Evolutionary conservation across 495 filamentous ascomycete species (phyloP), one percentile per base, ranked within the genome.

Genomic region (Oidiodendron maius): DNA sequence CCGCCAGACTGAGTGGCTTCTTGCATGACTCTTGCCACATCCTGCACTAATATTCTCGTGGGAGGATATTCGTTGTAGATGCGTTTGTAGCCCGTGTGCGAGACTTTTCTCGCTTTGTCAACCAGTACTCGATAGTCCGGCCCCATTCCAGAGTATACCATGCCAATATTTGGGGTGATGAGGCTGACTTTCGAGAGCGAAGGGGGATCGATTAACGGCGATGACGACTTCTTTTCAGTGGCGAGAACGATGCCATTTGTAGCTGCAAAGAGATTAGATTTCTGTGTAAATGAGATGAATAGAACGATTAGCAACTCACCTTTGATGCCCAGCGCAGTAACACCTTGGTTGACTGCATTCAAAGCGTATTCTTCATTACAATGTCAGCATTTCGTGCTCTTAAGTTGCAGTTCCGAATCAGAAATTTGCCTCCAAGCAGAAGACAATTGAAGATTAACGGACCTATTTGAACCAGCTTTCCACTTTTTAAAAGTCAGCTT

Each of bases 11-110:
- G 93, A 36, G 93, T 99, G 22, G 93, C 93, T 68, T 99, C 93
- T 65, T 99, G 94, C 84, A 99, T 95, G 48, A 96, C 90, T 56
- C 89, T 81, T 37, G 93, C 93, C 44, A 99, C 91, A 61, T 99
- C 94, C 70, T 99, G 93, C 48, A 99, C 93, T 65, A 99, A 75
- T 78, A 99, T 99, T 53, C 93, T 80, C 22, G 94, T 99, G 9
- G 93, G 93, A 12, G 93, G 93, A 77, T 99, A 99, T 74, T 99
- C 93, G 70, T 99, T 99, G 76, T 99, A 99, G 68, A 99, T 87
- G 66, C 93, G 89, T 78, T 99, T 99, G 81, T 97, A 99, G 67
- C 84, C 84, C 39, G 94, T 95, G 72, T 99, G 94, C n/a, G 89
- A 93, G 48, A 96, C 93, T 70, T 96, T 97, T 56, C 93, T 90